Percentiles rank a stretch among this genome's conserved stretches.
These are phyloP conservation scores for Calonectria multiphialidica DNA, from an alignment of 2,329 filamentous ascomycete genomes.

Conservation along the genomic window DNA sequence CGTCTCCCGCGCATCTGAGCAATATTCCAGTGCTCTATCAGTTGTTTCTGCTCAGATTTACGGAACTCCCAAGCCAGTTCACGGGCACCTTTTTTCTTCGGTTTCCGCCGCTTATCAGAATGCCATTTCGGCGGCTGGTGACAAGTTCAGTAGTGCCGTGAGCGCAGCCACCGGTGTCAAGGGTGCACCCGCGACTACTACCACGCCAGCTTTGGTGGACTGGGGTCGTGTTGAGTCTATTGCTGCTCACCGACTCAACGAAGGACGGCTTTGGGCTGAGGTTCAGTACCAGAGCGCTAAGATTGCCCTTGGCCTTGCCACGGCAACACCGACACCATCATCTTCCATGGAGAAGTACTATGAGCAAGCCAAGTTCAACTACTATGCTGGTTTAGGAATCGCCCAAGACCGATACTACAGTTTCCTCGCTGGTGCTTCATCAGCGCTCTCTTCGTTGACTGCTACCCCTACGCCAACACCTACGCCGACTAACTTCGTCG, in stretches of 20 bases:
- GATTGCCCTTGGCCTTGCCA: conserved; percentile 72
- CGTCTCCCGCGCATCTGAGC: conserved; percentile 73
- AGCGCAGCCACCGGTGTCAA: conserved; percentile 63
- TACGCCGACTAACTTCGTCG: conserved; percentile 66
- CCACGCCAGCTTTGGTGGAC: conserved; percentile 54
- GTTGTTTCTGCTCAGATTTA: conserved; percentile 75
- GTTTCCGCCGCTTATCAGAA: conserved; percentile 77
- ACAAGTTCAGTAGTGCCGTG: conserved; percentile 68
- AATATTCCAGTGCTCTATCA: conserved; percentile 77
- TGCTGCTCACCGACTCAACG: conserved; percentile 76
- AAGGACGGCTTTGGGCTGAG: conserved; percentile 78
- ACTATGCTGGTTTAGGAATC: conserved; percentile 82
- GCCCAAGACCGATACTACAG: conserved; percentile 84
- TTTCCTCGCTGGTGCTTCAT: conserved; percentile 79
- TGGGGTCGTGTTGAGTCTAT: conserved; percentile 70
- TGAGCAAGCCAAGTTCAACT: conserved; percentile 73
- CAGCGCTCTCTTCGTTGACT: conserved; percentile 70
- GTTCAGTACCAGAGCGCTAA: conserved; percentile 79
- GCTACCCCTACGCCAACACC: conserved; percentile 73
- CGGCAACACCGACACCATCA: conserved; percentile 65
- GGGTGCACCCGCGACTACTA: conserved; percentile 59
- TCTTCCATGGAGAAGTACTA: conserved; percentile 68
- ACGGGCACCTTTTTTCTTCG: conserved; percentile 77
- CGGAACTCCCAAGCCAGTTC: conserved; percentile 76
- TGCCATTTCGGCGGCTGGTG: conserved; percentile 72